Conservation (phyloP, 2,329 filamentous ascomycete species). For the Fusarium buxicola region DNA sequence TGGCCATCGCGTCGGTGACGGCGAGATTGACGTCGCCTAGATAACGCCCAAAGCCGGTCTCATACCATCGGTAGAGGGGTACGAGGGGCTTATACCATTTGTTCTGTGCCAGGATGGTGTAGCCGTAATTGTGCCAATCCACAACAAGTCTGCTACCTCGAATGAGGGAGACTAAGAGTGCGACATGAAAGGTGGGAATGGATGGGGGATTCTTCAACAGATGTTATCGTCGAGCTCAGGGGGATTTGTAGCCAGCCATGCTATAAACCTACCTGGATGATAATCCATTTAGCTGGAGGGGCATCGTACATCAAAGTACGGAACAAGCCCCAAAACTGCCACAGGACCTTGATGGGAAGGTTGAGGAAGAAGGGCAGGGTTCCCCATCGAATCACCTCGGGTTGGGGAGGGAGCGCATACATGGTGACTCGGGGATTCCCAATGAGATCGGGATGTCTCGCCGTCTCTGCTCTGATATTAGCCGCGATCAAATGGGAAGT, state of each 20-base stretch:
- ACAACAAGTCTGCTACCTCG: constrained; percentile 86
- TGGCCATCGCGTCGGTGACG: constrained; percentile 89
- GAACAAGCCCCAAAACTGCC: constrained; percentile 81
- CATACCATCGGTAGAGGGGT: constrained; percentile 79
- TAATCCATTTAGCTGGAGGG: constrained; percentile 82
- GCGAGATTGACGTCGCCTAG: constrained; percentile 81
- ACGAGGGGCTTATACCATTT: constrained; percentile 79
- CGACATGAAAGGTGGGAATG: constrained; percentile 87
- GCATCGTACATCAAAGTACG: constrained; percentile 78
- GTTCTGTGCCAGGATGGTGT: constrained; percentile 83
- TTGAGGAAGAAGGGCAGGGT: constrained; percentile 81
- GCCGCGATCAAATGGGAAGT: constrained; percentile 9
- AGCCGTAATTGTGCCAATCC: constrained; percentile 99
- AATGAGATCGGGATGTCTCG: constrained; percentile 81
- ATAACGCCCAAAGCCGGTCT: constrained; percentile 74
- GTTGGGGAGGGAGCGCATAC: constrained; percentile 75
- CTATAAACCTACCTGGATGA: constrained; percentile 73
- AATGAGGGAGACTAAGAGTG: constrained; percentile 76
- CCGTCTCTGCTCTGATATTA: constrained; percentile 70
- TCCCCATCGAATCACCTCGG: constrained; percentile 73
- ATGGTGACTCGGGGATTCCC: constrained; percentile 77
- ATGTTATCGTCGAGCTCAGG: constrained; percentile 9
- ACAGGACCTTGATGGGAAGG: constrained; percentile 86
- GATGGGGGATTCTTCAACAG: constrained; percentile 84
- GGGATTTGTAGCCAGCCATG: too few species aligned